Base-by-base conservation (phyloP, 1,139 yeast genomes). In the Yamadazyma spencermartinsiae region DNA sequence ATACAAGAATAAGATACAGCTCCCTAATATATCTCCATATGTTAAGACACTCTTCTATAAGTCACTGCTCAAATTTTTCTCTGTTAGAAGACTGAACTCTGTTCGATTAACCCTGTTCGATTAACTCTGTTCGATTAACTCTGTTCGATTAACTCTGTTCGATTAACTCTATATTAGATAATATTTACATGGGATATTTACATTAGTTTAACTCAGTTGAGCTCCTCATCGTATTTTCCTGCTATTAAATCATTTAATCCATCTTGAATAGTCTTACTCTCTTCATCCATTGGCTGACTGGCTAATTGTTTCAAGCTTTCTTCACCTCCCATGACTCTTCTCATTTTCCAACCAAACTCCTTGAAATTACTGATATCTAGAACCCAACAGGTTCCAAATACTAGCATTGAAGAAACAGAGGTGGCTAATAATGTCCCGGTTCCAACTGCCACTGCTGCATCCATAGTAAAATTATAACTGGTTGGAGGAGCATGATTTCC, bases 401-500 rank as follows among this genome's bases (percentile, higher is more conserved):
- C 68, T 8, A 79, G 63, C 86, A 87, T 85, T 4, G 87, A 76
- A 51, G 86, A 76, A 0, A 88, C 78, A 2, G 88, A 76, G 0
- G 82, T 74, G 7, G 96, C 86, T 20, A 89, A 65, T 34, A 86
- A 62, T 0, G 95, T 78, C 0, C 96, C 95, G 29, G 87, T 82
- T 0, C 86, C 80, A 4, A 90, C 89, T 0, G 97, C 98, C 26
- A 81, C 81, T 20, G 88, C 80, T 1, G 96, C 97, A 60, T 90
- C 97, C 36, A 80, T 76, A 43, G 87, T 80, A 58, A 85, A 80
- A 36, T 85, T 84, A 56, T 84, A 86, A 34, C 82, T 74, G 3
- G 66, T 51, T 2, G 96, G 96, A 1, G 95, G 95, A 34, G 80
- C 75, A 54, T 89, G 92, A 61, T 90, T 90, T 11, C 92, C 89